phyloP scores from a whole-genome alignment of 2,329 filamentous ascomycete species.

The Beauveria sp. region DNA sequence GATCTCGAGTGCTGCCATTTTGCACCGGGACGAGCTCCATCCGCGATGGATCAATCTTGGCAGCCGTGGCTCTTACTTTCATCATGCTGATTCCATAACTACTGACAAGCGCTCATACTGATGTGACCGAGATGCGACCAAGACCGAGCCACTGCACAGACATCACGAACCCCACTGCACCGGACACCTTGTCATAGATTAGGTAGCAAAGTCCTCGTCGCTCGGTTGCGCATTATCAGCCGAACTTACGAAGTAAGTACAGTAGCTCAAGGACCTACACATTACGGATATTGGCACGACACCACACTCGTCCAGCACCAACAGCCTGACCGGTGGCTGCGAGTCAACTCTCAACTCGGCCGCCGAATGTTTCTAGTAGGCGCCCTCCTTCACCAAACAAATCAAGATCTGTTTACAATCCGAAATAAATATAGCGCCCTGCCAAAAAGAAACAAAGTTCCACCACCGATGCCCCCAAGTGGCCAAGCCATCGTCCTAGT shows the following conservation, averaged over 20 bases:
- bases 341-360: not conserved
- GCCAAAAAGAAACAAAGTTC: not conserved
- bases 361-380: not conserved
- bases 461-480: not conserved
- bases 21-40: too few species aligned
- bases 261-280: not conserved
- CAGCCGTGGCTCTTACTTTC: not conserved
- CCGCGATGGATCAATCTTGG: not conserved
- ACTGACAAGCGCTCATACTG: not conserved
- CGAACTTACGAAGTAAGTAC: too few species aligned
- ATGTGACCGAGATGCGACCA: not conserved
- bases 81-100: not conserved
- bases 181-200: not conserved
- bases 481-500: not conserved
- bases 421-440: not conserved
- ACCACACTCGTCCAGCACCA: not conserved
- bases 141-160: not conserved
- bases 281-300: too few species aligned
- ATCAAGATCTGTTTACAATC: slow-evolving; percentile 2
- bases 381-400: not conserved
- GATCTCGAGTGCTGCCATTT: too few species aligned
- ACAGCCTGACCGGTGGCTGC: not conserved
- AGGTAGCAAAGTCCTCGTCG: not conserved
- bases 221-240: not conserved
- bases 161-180: not conserved